Evolutionary conservation across 306 rosid species (phyloP).

Genomic region (Pueraria montana): DNA sequence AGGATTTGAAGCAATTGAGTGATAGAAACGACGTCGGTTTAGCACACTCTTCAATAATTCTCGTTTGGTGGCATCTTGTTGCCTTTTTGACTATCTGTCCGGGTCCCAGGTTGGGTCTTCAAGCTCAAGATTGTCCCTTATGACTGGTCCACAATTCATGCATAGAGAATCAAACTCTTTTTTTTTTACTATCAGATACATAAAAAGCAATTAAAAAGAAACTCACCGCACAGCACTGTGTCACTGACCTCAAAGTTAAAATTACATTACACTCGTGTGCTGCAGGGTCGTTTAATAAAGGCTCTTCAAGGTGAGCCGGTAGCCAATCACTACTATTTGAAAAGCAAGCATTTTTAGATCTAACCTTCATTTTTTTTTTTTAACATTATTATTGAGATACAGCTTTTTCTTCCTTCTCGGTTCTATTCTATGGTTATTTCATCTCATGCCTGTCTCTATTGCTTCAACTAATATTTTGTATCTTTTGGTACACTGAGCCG

Average conservation of each 20-base stretch:
- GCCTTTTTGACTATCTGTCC: slow-evolving; percentile 57
- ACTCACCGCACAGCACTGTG: background rate
- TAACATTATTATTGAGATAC: too few relatives aligned
- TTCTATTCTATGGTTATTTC: too few relatives aligned
- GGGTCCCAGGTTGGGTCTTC: slow-evolving; percentile 41
- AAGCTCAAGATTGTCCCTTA: slow-evolving; percentile 43
- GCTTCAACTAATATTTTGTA: background rate
- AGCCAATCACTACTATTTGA: background rate
- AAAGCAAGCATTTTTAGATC: background rate
- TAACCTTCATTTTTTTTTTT: too few relatives aligned
- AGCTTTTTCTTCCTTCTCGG: too few relatives aligned
- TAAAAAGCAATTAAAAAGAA: slow-evolving; percentile 1
- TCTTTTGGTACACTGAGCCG: background rate
- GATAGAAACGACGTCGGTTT: slow-evolving; percentile 14
- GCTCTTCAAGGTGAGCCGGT: background rate
- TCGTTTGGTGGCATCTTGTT: slow-evolving; percentile 35
- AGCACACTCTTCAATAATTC: slow-evolving; percentile 24
- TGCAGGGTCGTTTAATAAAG: background rate
- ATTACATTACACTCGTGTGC: slow-evolving; percentile 22
- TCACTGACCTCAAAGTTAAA: slow-evolving; percentile 3
- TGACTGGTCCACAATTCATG: slow-evolving; percentile 27
- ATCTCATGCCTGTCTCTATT: too few relatives aligned
- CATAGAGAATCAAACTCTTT: background rate
- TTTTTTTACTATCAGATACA: background rate
- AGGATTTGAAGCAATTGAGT: background rate